These are phyloP conservation scores for Botryotinia narcissicola DNA, from an alignment of 2,329 filamentous ascomycete genomes.

Conservation along the genomic window DNA sequence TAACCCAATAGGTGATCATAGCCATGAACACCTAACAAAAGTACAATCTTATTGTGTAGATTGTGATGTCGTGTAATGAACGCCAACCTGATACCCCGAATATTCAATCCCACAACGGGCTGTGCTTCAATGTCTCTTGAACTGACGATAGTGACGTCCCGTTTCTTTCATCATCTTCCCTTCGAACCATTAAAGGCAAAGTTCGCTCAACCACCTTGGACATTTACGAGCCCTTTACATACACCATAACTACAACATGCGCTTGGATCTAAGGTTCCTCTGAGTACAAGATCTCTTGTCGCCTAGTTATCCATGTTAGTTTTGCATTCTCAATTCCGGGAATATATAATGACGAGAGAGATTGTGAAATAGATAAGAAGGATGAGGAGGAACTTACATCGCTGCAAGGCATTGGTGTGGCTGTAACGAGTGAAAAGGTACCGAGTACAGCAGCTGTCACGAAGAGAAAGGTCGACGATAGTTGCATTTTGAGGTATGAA, in stretches of 20 bases:
- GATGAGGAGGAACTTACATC: background rate
- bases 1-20: background rate
- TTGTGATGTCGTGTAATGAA: background rate
- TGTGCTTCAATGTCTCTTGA: background rate
- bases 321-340: background rate
- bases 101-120: too few species aligned
- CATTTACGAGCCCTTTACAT: constrained; percentile 7
- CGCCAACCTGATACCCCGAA: background rate
- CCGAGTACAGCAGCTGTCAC: constrained; percentile 7
- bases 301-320: constrained; percentile 10
- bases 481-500: constrained; percentile 9
- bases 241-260: constrained; percentile 19
- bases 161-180: background rate
- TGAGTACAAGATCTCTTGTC: constrained; percentile 19
- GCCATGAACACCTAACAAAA: background rate
- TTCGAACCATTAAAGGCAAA: background rate
- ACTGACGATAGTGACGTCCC: background rate
- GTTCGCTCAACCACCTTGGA: constrained; percentile 6
- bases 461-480: constrained; percentile 9
- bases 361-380: background rate
- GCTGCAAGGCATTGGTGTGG: constrained; percentile 16
- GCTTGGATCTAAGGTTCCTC: constrained; percentile 18
- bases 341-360: background rate
- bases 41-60: too few species aligned
- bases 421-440: constrained; percentile 11